phyloP scores from a whole-genome alignment of 176 grass and related monocot species.

The Metroxylon sagu region DNA sequence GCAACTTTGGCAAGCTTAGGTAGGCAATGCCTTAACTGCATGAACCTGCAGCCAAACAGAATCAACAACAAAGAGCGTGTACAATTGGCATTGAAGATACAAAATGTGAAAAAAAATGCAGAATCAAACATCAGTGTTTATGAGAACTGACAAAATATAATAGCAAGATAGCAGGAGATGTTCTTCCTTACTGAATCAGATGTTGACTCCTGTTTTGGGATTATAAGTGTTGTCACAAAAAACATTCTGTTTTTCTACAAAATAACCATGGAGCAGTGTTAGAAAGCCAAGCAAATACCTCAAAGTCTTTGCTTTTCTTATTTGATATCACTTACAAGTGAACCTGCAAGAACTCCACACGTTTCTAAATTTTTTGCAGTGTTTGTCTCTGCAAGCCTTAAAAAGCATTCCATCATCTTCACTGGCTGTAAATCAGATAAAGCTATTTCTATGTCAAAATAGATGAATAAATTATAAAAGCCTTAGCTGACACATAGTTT shows the following conservation, averaged over 20 bases:
- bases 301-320: conserved; percentile 4
- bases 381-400: conserved; percentile 87
- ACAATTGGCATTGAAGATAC: too few species aligned
- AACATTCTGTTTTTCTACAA: conserved; percentile 97
- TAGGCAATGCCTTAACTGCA: too few species aligned
- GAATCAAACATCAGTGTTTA: too few species aligned
- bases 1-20: too few species aligned
- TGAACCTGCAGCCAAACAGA: too few species aligned
- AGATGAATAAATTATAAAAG: too few species aligned
- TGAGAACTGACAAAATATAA: background rate
- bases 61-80: too few species aligned
- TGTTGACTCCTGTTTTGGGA: conserved; percentile 96
- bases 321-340: conserved; percentile 49
- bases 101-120: too few species aligned
- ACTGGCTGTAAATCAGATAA: conserved; percentile 50
- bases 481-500: too few species aligned
- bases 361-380: conserved; percentile 93
- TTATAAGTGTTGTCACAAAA: conserved; percentile 84
- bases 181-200: conserved; percentile 69
- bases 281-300: conserved; percentile 23
- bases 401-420: conserved; percentile 93
- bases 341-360: conserved; percentile 96
- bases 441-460: too few species aligned
- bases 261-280: conserved; percentile 25
- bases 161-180: conserved; percentile 15